Base-by-base conservation (phyloP, 768 basidiomycete genomes). In the Leccinum subgranulosum region DNA sequence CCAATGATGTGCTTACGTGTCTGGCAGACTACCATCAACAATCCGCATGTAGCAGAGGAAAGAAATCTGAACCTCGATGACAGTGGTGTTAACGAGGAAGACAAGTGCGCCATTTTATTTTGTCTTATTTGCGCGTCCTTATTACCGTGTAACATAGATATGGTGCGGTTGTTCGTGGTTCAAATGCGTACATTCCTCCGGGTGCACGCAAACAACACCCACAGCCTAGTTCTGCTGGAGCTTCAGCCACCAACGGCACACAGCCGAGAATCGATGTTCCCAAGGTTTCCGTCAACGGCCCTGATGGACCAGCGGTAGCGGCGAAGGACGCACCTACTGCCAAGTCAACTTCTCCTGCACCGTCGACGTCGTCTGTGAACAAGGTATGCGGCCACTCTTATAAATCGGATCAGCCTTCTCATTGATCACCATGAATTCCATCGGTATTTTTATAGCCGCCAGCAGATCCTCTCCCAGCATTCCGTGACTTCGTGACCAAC, bases 111-210 rank as follows among this genome's bases (percentile, higher is more conserved):
- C 7, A 69, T 23, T 49, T 46, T 17, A 33, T 59, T 63, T 61
- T 51, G 46, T 59, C 51, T 53, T 51, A 50, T 56, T 48, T 56
- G 45, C 34, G 55, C 58, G 59, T 73, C 53, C 70, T 71, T 58
- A 25, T 25, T 23, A 71, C 34, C 0, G 43, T 10, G 21, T 54
- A 29, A 39, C 29, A 43, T 68, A 97, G 94, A 73, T 98, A 93
- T 69, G 90, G 91, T 56, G 94, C 94, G 27, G 97, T 98, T 29
- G 87, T 90, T 51, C 89, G 97, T 56, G 81, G 86, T 31, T 80
- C 87, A 17, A 90, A 89, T 66, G 96, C 95, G 25, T 99, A 99
- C 70, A 84, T 98, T 39, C 97, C 97, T 48, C 96, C 96, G 2
- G 92, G 88, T 59, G 94, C 94, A 36, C 84, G 95, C 56, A 84